phyloP scores from a whole-genome alignment of 495 filamentous ascomycete species.

The Bacidia rubella region DNA sequence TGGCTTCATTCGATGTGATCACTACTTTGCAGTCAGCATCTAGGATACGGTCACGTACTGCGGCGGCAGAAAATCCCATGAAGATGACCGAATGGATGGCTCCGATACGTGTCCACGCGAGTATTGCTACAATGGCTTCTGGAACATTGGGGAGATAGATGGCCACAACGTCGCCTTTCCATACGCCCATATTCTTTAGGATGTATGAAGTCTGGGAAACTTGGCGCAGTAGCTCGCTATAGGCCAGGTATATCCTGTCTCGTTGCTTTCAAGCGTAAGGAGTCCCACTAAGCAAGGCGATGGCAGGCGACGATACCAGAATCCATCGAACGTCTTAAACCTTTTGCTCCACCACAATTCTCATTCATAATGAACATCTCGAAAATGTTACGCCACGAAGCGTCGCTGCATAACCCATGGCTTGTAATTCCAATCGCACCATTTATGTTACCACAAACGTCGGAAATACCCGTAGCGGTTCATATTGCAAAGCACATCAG shows the following conservation, averaged over 20 bases:
- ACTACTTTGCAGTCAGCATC: constrained; percentile 84
- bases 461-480: not conserved
- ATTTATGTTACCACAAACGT: not conserved
- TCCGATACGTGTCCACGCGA: constrained; percentile 84
- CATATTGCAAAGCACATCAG: not conserved
- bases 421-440: not conserved
- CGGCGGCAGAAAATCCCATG: constrained; percentile 94
- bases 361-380: not conserved
- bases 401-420: not conserved
- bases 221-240: constrained; percentile 84
- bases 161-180: constrained; percentile 94
- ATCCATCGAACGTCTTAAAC: not conserved
- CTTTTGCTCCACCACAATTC: not conserved
- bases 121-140: constrained; percentile 80
- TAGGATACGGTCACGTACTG: constrained; percentile 85
- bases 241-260: too few relatives aligned
- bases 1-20: constrained; percentile 95
- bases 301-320: not conserved
- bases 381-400: not conserved
- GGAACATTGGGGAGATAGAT: constrained; percentile 99
- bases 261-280: too few relatives aligned
- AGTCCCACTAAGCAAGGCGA: not conserved
- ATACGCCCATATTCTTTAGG: constrained; percentile 86
- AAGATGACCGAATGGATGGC: constrained; percentile 98
- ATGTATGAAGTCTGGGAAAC: constrained; percentile 77